Conservation (phyloP, 2,329 filamentous ascomycete genomes). For the Trichophaea hybrida region DNA sequence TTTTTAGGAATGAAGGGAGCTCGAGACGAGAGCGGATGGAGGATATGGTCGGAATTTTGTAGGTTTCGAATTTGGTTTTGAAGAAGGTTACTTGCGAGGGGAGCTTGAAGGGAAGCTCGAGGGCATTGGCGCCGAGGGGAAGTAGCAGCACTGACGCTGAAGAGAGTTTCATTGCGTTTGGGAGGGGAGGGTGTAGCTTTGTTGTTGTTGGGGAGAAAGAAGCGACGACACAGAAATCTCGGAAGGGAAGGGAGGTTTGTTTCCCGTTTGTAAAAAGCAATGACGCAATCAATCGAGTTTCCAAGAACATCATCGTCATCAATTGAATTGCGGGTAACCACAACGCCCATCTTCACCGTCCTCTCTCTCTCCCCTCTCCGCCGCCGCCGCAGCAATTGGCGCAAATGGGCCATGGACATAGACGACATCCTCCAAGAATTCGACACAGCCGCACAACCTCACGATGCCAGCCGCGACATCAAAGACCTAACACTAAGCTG, state of each 20-base stretch:
- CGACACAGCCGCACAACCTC: conserved; percentile 43
- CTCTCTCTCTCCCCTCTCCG: too few relatives aligned
- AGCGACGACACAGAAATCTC: too few relatives aligned
- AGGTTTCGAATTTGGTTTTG: conserved; percentile 13
- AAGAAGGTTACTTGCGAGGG: conserved; percentile 6
- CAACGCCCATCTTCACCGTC: background rate
- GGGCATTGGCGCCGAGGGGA: conserved; percentile 8
- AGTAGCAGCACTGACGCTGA: conserved; percentile 8
- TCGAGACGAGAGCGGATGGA: conserved; percentile 1
- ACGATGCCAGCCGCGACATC: conserved; percentile 55
- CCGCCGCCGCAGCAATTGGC: too few relatives aligned
- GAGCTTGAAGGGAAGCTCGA: conserved; percentile 9
- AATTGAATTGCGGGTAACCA: background rate
- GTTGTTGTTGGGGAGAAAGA: background rate
- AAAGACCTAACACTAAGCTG: conserved; percentile 82
- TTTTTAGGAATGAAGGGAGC: conserved; percentile 19
- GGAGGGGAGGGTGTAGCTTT: background rate
- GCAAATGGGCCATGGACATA: conserved; percentile 48
- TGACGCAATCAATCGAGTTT: background rate
- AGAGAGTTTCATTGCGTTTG: conserved; percentile 10
- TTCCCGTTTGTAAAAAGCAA: background rate
- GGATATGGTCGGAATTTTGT: background rate
- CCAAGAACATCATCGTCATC: background rate
- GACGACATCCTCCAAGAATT: conserved; percentile 65
- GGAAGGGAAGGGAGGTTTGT: background rate